phyloP scores from a whole-genome alignment of 2,329 filamentous ascomycete species.

The Pseudogymnoascus destructans region DNA sequence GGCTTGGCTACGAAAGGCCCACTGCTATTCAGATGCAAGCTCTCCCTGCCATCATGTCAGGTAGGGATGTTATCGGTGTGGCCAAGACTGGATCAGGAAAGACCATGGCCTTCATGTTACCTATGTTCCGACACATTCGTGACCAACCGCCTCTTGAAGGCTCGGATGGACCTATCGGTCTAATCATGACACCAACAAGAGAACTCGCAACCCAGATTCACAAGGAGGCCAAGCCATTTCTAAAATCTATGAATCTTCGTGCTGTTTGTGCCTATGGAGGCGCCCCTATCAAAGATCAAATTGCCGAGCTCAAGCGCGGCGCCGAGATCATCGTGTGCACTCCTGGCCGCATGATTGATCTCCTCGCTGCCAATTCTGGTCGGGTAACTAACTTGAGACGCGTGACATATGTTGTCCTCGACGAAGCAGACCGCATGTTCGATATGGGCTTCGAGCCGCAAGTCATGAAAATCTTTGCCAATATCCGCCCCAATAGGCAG shows the following conservation, averaged over 20 bases:
- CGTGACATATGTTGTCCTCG: conserved; percentile 87
- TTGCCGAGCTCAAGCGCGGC: conserved; percentile 88
- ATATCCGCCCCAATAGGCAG: conserved; percentile 82
- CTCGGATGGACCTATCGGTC: conserved; percentile 72
- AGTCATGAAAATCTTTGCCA: conserved; percentile 90
- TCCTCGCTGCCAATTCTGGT: conserved; percentile 86
- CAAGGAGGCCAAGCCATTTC: conserved; percentile 84
- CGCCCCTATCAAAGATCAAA: conserved; percentile 92
- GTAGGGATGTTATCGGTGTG: conserved; percentile 87
- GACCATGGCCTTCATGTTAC: conserved; percentile 86
- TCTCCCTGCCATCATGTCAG: conserved; percentile 89
- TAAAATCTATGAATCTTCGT: conserved; percentile 73
- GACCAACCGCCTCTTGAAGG: conserved; percentile 74
- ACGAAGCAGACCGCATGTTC: conserved; percentile 98
- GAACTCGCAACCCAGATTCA: conserved; percentile 92
- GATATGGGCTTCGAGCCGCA: conserved; percentile 99
- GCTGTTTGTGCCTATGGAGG: conserved; percentile 91
- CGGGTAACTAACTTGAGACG: conserved; percentile 81
- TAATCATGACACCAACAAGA: conserved; percentile 89
- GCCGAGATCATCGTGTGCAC: conserved; percentile 93
- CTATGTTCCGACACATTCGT: conserved; percentile 97
- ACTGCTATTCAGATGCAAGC: conserved; percentile 94
- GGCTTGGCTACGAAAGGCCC: conserved; percentile 72
- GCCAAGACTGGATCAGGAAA: conserved; percentile 98
- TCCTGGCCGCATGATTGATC: conserved; percentile 87